phyloP scores from a whole-genome alignment of 129 eudicot species.

The Kitagawia praeruptora region DNA sequence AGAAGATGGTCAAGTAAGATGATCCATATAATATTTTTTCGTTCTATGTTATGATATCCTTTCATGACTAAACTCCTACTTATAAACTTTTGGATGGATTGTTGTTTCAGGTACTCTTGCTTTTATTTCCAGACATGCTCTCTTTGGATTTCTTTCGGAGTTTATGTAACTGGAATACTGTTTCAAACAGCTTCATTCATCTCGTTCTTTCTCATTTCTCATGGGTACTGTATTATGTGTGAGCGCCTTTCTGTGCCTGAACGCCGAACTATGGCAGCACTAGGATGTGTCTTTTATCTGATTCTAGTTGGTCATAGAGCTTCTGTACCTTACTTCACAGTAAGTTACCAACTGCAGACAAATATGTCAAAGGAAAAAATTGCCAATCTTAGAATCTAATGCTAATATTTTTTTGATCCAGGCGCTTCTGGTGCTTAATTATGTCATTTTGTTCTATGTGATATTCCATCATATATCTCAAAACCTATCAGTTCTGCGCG shows the following conservation, averaged over 20 bases:
- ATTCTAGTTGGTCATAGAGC: conserved; percentile 90
- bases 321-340: conserved; percentile 89
- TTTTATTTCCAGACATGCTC: conserved; percentile 76
- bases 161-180: conserved; percentile 76
- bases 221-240: conserved; percentile 90
- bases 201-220: conserved; percentile 73
- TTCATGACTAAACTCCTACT: not conserved
- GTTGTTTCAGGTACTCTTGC: conserved; percentile 78
- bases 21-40: not conserved
- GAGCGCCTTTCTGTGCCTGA: conserved; percentile 75
- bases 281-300: conserved; percentile 65
- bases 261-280: conserved; percentile 61
- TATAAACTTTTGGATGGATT: not conserved
- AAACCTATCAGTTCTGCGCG: conserved; percentile 58
- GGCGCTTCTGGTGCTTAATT: conserved; percentile 76
- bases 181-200: conserved; percentile 79
- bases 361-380: not conserved
- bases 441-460: conserved; percentile 61
- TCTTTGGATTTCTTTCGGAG: conserved; percentile 97
- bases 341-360: conserved; percentile 27
- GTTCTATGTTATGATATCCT: not conserved
- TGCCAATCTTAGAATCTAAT: conserved; percentile 11
- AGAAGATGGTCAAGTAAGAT: not conserved
- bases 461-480: conserved; percentile 74
- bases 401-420: conserved; percentile 20